A percentile compares a stretch with the other conserved stretches of the same genome.
Evolutionary conservation across 805 yeast species (phyloP).

Genomic region (Cyberlindnera mississippiensis): DNA sequence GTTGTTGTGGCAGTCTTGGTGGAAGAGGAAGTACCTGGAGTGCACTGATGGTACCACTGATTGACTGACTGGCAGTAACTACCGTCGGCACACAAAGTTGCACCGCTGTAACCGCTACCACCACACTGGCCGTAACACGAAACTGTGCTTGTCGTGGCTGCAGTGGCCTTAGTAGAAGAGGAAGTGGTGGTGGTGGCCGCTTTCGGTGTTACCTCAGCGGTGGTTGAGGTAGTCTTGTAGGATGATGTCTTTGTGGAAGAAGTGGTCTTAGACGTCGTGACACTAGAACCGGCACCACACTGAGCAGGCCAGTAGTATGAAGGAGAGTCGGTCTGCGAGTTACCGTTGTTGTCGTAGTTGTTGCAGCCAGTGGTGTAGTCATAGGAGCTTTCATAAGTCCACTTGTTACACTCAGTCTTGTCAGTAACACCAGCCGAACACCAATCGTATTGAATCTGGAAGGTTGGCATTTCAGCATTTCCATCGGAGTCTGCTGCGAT

Average conservation of each 20-base stretch:
- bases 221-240: slow-evolving; percentile 1
- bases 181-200: neutral
- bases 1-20: neutral
- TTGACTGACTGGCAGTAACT: slow-evolving; percentile 12
- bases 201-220: slow-evolving; percentile 6
- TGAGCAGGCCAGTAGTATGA: slow-evolving; percentile 21
- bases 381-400: slow-evolving; percentile 22
- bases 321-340: slow-evolving; percentile 21
- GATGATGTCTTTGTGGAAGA: slow-evolving; percentile 4
- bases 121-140: slow-evolving; percentile 19
- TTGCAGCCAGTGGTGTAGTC: slow-evolving; percentile 24
- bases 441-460: slow-evolving; percentile 26
- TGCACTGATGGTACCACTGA: slow-evolving; percentile 18
- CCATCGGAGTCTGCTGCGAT: slow-evolving; percentile 6
- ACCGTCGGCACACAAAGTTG: slow-evolving; percentile 14
- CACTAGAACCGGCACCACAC: slow-evolving; percentile 17
- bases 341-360: slow-evolving; percentile 20
- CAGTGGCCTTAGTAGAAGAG: slow-evolving; percentile 1
- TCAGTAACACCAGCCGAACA: slow-evolving; percentile 24
- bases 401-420: slow-evolving; percentile 16
- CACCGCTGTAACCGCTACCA: slow-evolving; percentile 12
- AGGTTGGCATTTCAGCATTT: slow-evolving; percentile 12
- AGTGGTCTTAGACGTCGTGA: neutral
- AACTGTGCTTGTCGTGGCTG: neutral
- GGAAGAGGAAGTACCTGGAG: slow-evolving; percentile 11